A percentile compares a stretch with the other conserved stretches of the same genome.
Conservation (phyloP, 1,284 basidiomycete genomes). For the Ustilago curta region DNA sequence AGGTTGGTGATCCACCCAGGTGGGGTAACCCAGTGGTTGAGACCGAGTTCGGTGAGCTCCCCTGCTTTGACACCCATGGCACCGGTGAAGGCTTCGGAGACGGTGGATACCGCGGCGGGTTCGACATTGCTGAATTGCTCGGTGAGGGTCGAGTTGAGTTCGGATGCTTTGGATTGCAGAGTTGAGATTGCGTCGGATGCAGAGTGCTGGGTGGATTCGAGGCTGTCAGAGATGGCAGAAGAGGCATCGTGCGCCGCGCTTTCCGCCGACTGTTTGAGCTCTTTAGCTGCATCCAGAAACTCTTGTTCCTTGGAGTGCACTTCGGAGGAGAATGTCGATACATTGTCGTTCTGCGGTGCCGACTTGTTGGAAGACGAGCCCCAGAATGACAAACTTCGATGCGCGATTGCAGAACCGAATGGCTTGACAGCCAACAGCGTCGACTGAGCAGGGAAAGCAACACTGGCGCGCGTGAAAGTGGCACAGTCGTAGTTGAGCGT, state of each 20-base stretch:
- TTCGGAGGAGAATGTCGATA: constrained; percentile 14
- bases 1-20: constrained; percentile 75
- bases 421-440: constrained; percentile 27
- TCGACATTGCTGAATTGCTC: constrained; percentile 37
- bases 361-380: constrained; percentile 13
- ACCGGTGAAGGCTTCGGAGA: constrained; percentile 38
- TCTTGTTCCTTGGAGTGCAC: constrained; percentile 21
- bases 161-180: constrained; percentile 21
- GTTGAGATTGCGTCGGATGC: constrained; percentile 30
- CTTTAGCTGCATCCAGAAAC: constrained; percentile 6
- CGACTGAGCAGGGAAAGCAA: constrained; percentile 22
- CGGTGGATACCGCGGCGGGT: constrained; percentile 32
- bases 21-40: constrained; percentile 73
- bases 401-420: constrained; percentile 23
- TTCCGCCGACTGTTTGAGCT: constrained; percentile 17
- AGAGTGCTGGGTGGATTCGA: constrained; percentile 12
- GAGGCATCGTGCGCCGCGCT: constrained; percentile 14
- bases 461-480: constrained; percentile 17
- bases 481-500: constrained; percentile 25
- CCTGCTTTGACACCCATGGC: constrained; percentile 75
- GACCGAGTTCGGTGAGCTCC: constrained; percentile 81
- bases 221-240: constrained; percentile 9
- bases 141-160: constrained; percentile 15
- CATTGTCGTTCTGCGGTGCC: background rate
- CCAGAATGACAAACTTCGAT: constrained; percentile 30